Conservation (phyloP, 1,139 yeast genomes). For the Hyphopichia khmerensis region DNA sequence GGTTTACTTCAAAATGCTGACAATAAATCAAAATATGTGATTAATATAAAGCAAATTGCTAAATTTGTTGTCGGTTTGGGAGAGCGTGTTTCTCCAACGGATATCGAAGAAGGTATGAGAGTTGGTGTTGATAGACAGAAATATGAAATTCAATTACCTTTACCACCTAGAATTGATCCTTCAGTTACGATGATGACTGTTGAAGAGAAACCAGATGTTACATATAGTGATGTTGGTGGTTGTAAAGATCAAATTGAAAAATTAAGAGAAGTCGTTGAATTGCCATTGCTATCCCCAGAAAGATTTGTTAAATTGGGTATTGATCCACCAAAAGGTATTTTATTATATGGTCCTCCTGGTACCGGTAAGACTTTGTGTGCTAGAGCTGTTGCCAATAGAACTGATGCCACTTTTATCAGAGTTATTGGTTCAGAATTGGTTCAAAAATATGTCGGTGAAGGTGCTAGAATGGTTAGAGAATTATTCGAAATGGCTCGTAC, state of each 20-base stretch:
- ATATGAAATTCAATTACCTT: slow-evolving; percentile 92
- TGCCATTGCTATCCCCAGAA: slow-evolving; percentile 92
- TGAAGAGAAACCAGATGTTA: slow-evolving; percentile 94
- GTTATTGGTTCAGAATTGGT: slow-evolving; percentile 98
- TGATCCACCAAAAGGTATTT: slow-evolving; percentile 97
- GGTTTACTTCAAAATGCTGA: slow-evolving; percentile 60
- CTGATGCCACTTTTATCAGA: slow-evolving; percentile 96
- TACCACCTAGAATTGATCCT: slow-evolving; percentile 97
- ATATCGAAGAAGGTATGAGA: slow-evolving; percentile 99
- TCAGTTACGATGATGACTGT: slow-evolving; percentile 99
- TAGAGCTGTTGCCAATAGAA: slow-evolving; percentile 96
- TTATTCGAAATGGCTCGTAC: slow-evolving; percentile 98
- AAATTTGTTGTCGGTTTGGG: slow-evolving; percentile 96
- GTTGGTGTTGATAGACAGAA: slow-evolving; percentile 98
- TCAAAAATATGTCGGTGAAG: slow-evolving; percentile 98
- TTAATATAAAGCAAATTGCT: slow-evolving; percentile 96
- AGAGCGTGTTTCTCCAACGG: slow-evolving; percentile 96
- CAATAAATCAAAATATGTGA: slow-evolving; percentile 87
- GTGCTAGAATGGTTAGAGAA: slow-evolving; percentile 99
- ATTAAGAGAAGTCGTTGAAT: slow-evolving; percentile 93
- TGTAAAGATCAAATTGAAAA: slow-evolving; percentile 97
- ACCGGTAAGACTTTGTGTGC: slow-evolving; percentile 98
- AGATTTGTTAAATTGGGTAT: slow-evolving; percentile 94
- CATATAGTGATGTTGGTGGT: slow-evolving; percentile 93
- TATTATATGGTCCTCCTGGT: slow-evolving; percentile 97